Evolutionary conservation across 768 basidiomycete genomes (phyloP).

Genomic region (Podaxis pistillaris): DNA sequence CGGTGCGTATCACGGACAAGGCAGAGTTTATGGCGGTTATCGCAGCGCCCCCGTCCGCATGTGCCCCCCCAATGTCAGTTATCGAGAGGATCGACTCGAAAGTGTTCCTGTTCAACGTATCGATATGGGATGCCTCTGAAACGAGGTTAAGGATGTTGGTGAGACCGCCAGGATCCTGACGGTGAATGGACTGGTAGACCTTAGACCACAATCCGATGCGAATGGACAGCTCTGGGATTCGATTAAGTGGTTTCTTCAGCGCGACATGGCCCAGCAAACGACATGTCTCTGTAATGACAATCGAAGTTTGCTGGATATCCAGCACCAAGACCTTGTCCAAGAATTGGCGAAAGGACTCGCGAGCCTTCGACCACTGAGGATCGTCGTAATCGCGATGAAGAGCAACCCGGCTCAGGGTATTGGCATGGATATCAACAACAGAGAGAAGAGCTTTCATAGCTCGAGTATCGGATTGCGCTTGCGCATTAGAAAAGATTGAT

Average conservation of each 20-base stretch:
- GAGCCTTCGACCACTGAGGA: constrained; percentile 33
- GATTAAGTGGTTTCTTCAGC: constrained; percentile 14
- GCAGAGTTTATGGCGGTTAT: constrained; percentile 57
- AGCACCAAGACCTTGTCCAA: constrained; percentile 28
- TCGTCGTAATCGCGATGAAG: constrained; percentile 32
- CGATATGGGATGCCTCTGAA: constrained; percentile 64
- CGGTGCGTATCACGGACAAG: constrained; percentile 54
- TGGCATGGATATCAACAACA: constrained; percentile 39
- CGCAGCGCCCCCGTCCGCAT: constrained; percentile 34
- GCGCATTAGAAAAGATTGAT: constrained; percentile 26
- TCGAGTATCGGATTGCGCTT: constrained; percentile 20
- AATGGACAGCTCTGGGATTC: constrained; percentile 38
- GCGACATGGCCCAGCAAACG: constrained; percentile 26
- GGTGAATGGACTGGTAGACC: constrained; percentile 57
- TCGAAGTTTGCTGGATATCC: constrained; percentile 31
- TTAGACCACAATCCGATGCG: constrained; percentile 68
- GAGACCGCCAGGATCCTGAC: constrained; percentile 57
- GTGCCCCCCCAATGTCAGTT: constrained; percentile 25
- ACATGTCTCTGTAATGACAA: constrained; percentile 32
- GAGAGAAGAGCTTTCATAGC: constrained; percentile 24
- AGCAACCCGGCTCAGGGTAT: constrained; percentile 35
- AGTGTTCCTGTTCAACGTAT: constrained; percentile 52
- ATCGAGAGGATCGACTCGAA: constrained; percentile 30
- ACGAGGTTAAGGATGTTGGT: constrained; percentile 57
- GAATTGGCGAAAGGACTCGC: constrained; percentile 33